phyloP scores from a whole-genome alignment of 1,284 basidiomycete genomes.

The Cerrena zonata region DNA sequence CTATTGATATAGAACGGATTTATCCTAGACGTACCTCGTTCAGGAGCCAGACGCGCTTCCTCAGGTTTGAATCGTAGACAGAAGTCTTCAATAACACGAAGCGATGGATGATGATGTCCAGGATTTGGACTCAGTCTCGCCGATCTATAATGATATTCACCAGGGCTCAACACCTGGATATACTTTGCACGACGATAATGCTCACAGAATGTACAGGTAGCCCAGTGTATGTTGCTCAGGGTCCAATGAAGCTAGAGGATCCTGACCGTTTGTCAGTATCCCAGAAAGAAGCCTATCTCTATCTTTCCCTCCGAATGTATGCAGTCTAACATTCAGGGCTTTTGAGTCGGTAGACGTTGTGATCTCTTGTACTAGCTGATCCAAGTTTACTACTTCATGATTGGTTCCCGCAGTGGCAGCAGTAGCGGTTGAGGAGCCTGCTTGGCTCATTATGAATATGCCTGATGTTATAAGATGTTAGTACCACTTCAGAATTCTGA shows the following conservation, averaged over 20 bases:
- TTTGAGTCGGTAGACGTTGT: neutral
- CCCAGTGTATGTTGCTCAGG: constrained; percentile 54
- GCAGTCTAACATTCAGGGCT: neutral
- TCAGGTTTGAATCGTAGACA: constrained; percentile 52
- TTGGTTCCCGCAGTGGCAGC: neutral
- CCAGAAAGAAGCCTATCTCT: constrained; percentile 31
- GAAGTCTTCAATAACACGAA: constrained; percentile 49
- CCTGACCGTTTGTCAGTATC: constrained; percentile 46
- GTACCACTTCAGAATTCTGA: too few relatives aligned
- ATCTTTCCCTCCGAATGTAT: neutral
- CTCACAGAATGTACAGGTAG: constrained; percentile 66
- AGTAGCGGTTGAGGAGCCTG: neutral
- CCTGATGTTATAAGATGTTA: too few relatives aligned
- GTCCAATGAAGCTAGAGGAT: constrained; percentile 56
- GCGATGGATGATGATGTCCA: constrained; percentile 24
- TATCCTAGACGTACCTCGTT: constrained; percentile 47
- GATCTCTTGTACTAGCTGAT: constrained; percentile 3
- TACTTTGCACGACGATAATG: constrained; percentile 12
- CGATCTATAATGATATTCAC: constrained; percentile 34
- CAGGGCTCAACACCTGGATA: constrained; percentile 1
- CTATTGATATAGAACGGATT: neutral
- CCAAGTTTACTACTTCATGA: neutral
- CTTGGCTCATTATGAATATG: constrained; percentile 3
- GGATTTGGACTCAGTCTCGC: constrained; percentile 40
- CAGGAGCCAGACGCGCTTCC: constrained; percentile 58